Evolutionary conservation across 441 rosid species (phyloP).

Genomic region (Omphalea diandra): DNA sequence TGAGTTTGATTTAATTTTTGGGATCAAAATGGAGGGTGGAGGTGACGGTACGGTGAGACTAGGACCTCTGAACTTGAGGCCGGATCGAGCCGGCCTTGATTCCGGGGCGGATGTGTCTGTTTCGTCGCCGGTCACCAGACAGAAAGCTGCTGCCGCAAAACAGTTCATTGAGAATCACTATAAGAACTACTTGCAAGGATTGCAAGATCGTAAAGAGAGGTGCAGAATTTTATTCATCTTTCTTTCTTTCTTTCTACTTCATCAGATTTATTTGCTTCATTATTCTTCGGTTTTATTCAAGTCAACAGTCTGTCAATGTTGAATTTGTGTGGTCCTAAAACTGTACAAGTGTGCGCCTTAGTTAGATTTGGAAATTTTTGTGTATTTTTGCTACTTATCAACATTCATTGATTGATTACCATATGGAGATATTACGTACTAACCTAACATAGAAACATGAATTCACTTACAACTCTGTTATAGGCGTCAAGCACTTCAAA

Average conservation of each 20-base stretch:
- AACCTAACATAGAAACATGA: not conserved
- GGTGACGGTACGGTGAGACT: conserved; percentile 76
- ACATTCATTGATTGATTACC: conserved; percentile 17
- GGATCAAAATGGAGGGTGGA: conserved; percentile 55
- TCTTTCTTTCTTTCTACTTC: no score
- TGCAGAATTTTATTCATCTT: conserved; percentile 22
- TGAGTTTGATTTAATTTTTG: conserved; percentile 16
- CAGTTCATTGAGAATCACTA: conserved; percentile 98
- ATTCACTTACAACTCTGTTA: conserved; percentile 24
- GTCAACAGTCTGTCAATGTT: conserved; percentile 24
- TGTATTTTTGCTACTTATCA: not conserved
- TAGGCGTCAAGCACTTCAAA: conserved; percentile 78
- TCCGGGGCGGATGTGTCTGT: conserved; percentile 65
- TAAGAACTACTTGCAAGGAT: conserved; percentile 83
- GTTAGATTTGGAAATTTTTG: conserved; percentile 4
- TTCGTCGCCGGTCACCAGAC: conserved; percentile 92
- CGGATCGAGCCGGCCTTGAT: conserved; percentile 59
- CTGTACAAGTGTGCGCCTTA: not conserved
- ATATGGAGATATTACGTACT: no score
- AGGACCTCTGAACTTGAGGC: conserved; percentile 55
- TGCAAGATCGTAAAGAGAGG: conserved; percentile 95
- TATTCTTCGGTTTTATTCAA: conserved; percentile 11
- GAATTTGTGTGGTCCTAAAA: conserved; percentile 7
- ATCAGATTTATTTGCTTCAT: not conserved
- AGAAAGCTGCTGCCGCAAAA: conserved; percentile 97